phyloP scores from a whole-genome alignment of 805 yeast genomes.

The Isabelozyma rhagii region DNA sequence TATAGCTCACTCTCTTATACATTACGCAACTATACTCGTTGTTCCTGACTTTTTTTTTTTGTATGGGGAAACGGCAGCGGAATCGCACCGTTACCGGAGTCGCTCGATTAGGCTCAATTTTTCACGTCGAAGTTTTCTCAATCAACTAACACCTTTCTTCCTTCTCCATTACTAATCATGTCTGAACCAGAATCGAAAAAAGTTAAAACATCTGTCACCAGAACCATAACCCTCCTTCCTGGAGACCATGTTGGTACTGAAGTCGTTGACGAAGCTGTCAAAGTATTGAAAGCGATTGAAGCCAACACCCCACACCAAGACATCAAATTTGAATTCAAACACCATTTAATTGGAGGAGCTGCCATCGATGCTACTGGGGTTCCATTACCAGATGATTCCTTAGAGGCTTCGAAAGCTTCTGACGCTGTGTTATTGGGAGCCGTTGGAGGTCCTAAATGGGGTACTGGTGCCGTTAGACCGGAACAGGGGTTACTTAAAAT shows the following conservation, averaged over 20 bases:
- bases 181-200: constrained; percentile 16
- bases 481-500: constrained; percentile 94
- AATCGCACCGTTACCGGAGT: neutral
- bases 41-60: constrained; percentile 2
- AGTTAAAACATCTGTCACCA: constrained; percentile 24
- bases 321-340: constrained; percentile 68
- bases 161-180: constrained; percentile 5
- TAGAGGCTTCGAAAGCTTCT: constrained; percentile 78
- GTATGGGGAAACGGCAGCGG: neutral
- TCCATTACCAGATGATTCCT: constrained; percentile 83
- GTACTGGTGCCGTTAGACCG: constrained; percentile 93
- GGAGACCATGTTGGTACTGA: constrained; percentile 98
- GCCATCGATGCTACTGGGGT: constrained; percentile 95
- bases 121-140: neutral
- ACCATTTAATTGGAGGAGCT: constrained; percentile 95
- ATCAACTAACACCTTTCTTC: neutral
- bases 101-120: neutral
- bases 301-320: constrained; percentile 36
- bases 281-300: constrained; percentile 79
- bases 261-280: constrained; percentile 84
- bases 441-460: constrained; percentile 99
- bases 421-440: constrained; percentile 98
- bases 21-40: neutral
- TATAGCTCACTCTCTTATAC: neutral
- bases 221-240: constrained; percentile 82